Evolutionary conservation across 352 stramenopile genomes (phyloP).

Genomic region (Globisporangium viniferum): DNA sequence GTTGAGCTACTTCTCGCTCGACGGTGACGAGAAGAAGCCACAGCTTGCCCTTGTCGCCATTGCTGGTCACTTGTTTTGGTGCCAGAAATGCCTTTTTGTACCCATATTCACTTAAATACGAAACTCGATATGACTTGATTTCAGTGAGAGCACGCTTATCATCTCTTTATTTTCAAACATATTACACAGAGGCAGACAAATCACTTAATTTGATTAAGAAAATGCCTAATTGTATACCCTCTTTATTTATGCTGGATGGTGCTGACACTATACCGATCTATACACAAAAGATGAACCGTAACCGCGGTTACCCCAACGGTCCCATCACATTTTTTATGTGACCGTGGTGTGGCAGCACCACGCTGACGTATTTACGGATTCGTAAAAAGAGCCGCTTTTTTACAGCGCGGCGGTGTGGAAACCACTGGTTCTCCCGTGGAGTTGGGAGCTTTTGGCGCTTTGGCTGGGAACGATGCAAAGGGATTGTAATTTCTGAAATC

Average conservation of each 20-base stretch:
- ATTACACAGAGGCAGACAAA: background rate
- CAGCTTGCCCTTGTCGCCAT: no score
- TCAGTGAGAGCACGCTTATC: background rate
- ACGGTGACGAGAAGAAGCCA: no score
- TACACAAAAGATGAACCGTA: background rate
- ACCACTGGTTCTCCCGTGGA: constrained; percentile 24
- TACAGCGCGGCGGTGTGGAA: constrained; percentile 8
- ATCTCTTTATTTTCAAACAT: background rate
- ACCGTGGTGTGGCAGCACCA: background rate
- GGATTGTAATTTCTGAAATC: constrained; percentile 78
- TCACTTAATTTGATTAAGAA: background rate
- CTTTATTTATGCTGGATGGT: background rate
- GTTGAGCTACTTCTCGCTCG: background rate
- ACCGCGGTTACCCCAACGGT: background rate
- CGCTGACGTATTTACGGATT: constrained; percentile 10
- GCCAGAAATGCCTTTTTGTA: background rate
- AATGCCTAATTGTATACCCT: background rate
- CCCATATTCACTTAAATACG: background rate
- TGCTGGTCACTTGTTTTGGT: no score
- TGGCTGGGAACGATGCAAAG: constrained; percentile 13
- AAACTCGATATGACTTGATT: background rate
- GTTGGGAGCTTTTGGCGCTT: constrained; percentile 20
- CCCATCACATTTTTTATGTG: background rate
- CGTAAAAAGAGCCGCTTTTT: constrained; percentile 18
- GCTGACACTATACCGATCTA: background rate